phyloP scores from a whole-genome alignment of 164 flowering plant genomes.

The Berberis vulgaris region DNA sequence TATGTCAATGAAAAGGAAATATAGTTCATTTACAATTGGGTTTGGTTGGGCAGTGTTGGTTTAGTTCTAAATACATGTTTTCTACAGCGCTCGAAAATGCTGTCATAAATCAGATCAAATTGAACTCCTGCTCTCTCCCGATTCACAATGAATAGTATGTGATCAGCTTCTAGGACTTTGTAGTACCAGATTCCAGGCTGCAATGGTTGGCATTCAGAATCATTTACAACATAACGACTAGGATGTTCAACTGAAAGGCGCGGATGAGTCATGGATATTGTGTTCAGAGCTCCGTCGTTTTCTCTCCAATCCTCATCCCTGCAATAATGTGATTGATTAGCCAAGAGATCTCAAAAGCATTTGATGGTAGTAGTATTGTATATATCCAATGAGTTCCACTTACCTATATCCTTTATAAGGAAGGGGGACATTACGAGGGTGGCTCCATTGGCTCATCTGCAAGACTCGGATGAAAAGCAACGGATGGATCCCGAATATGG shows the following conservation, averaged over 20 bases:
- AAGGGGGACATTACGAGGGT: slow-evolving; percentile 59
- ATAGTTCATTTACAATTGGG: slow-evolving; percentile 1
- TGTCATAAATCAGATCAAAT: slow-evolving; percentile 83
- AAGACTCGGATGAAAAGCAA: slow-evolving; percentile 70
- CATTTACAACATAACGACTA: slow-evolving; percentile 46
- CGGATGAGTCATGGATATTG: slow-evolving; percentile 95
- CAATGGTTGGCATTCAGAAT: slow-evolving; percentile 74
- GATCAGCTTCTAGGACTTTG: slow-evolving; percentile 93
- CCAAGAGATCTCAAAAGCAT: background rate
- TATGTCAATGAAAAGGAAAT: no score
- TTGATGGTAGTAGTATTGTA: background rate
- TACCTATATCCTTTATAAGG: slow-evolving; percentile 97
- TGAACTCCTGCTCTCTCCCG: slow-evolving; percentile 92
- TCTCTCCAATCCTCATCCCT: slow-evolving; percentile 99
- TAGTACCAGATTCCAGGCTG: slow-evolving; percentile 97
- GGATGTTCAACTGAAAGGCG: slow-evolving; percentile 86
- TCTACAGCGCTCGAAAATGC: slow-evolving; percentile 92
- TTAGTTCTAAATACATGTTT: slow-evolving; percentile 67
- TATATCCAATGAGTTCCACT: background rate
- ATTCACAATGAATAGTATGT: slow-evolving; percentile 77
- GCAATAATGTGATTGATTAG: slow-evolving; percentile 8
- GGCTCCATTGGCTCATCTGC: slow-evolving; percentile 88
- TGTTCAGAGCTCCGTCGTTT: slow-evolving; percentile 96
- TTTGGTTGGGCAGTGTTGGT: slow-evolving; percentile 51
- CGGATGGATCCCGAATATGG: slow-evolving; percentile 70